Percentiles rank a stretch among this genome's conserved stretches.
phyloP scores from a whole-genome alignment of 768 basidiomycete species.

The Phanerochaete carnosa region DNA sequence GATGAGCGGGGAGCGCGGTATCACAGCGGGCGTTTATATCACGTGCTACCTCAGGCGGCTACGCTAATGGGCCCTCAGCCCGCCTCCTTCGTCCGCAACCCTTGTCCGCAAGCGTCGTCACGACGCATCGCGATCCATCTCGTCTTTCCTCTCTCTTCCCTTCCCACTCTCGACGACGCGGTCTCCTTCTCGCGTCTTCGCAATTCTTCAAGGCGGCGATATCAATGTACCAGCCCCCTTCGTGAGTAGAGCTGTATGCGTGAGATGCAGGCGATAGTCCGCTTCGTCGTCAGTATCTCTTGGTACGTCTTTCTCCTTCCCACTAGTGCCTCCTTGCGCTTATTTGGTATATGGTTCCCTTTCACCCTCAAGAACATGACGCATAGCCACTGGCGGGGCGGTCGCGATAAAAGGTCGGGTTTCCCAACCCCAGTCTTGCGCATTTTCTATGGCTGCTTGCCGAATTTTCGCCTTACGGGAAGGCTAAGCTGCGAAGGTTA shows the following conservation, averaged over 20 bases:
- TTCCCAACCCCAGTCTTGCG: no score
- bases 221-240: background rate
- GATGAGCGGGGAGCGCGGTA: background rate
- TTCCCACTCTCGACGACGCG: background rate
- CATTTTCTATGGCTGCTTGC: no score
- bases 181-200: background rate
- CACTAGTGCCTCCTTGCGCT: background rate
- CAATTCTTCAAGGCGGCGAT: background rate
- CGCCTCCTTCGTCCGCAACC: constrained; percentile 2
- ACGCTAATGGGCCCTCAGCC: constrained; percentile 3
- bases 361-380: background rate
- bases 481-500: no score
- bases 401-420: background rate
- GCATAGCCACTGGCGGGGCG: background rate
- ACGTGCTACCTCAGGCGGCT: constrained; percentile 1
- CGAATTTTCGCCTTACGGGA: no score
- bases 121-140: background rate
- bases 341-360: background rate
- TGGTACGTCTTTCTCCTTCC: background rate
- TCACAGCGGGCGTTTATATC: background rate
- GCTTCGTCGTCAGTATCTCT: background rate
- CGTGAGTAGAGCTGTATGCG: constrained; percentile 3
- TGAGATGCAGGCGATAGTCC: background rate
- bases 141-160: background rate
- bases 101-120: constrained; percentile 3